Evolutionary conservation across 208 protist genomes (phyloP).

Genomic region (Leishmania braziliensis): DNA sequence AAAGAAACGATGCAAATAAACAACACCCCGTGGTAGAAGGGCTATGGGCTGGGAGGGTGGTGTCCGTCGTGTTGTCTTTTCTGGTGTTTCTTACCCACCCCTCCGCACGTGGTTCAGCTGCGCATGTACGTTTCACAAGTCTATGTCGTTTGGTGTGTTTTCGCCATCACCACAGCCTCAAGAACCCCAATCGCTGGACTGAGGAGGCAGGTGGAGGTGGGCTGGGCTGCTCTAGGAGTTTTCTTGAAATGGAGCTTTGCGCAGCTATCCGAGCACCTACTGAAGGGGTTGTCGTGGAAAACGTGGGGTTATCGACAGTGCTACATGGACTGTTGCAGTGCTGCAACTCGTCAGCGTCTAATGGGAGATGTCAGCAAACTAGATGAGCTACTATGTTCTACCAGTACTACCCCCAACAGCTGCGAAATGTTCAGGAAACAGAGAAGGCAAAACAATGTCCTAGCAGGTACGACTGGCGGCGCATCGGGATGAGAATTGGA

Average conservation of each 20-base stretch:
- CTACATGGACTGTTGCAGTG: neutral
- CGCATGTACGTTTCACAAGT: neutral
- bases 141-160: neutral
- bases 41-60: neutral
- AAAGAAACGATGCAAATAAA: neutral
- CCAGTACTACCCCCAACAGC: neutral
- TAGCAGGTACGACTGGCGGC: neutral
- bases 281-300: neutral
- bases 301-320: neutral
- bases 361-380: neutral
- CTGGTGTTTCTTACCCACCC: neutral
- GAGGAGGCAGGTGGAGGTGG: neutral
- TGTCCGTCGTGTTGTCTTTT: neutral
- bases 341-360: neutral
- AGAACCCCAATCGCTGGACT: neutral
- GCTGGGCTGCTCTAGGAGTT: neutral
- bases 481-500: neutral
- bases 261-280: neutral
- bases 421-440: neutral
- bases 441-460: neutral
- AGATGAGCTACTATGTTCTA: neutral
- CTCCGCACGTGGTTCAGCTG: neutral
- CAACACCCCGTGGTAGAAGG: neutral
- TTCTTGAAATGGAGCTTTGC: neutral
- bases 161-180: neutral